Base-by-base conservation (phyloP, 495 filamentous ascomycete genomes). In the Immersiella caudata region DNA sequence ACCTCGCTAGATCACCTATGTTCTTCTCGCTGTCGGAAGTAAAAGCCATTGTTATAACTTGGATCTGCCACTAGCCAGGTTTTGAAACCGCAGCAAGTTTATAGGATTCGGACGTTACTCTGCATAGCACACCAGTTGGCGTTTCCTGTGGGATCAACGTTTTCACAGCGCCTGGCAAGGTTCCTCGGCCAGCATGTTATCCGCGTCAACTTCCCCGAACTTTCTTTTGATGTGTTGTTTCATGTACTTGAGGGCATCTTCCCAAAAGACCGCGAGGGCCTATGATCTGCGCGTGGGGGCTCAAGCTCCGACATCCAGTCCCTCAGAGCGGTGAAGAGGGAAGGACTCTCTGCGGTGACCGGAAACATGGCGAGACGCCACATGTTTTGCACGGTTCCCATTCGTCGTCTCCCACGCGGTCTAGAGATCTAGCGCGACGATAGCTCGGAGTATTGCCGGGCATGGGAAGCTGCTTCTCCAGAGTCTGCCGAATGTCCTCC, bases 351-450 rank as follows among this genome's bases (percentile, higher is more conserved):
- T 21, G 16, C 54, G 12, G 12, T 6, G 14, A 57, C 25, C 54
- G 54, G 22, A 21, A 57, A 27, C 26, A 24, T 57, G 11, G 21
- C 22, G 54, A 24, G 11, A 27, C 54, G 54, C 22, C 54, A 57
- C 21, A 57, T 24, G 26, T 9, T 21, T 57, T 57, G 20, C 20
- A 2, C 14, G 52, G 11, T n/a, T 55, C 20, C 26, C 5, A 57
- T 57, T 57, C 26, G 54, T 25, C 18, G 54, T 24, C 22, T 2
- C 20, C 54, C 26, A 22, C 54, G 22, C 54, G 54, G 20, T 26
- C 54, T 5, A 14, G 51, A 57, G 54, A 57, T 54, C 51, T 24
- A 54, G 51, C 6, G 51, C 51, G 20, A 57, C 54, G 26, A 24
- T 0, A 26, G 14, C 54, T 21, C 22, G 54, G 22, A 7, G 54